A percentile compares a stretch with the other conserved stretches of the same genome.
These are phyloP conservation scores for Medicago lupulina DNA, from an alignment of 306 rosid species.

Conservation along the genomic window DNA sequence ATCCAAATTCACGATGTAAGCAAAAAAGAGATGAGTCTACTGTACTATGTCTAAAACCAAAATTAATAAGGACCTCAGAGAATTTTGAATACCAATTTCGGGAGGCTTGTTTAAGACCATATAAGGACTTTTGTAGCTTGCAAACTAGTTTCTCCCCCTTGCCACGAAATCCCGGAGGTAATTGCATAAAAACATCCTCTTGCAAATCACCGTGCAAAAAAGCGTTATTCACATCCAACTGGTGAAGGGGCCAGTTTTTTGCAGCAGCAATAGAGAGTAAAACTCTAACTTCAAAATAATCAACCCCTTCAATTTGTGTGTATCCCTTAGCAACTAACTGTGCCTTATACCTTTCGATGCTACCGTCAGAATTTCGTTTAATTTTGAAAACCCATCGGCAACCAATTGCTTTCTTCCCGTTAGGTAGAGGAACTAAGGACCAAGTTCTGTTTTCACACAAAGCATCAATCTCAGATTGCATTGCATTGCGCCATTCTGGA, in stretches of 20 bases:
- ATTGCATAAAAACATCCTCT: neutral
- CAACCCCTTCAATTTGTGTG: neutral
- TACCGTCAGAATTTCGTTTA: neutral
- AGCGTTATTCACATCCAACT: neutral
- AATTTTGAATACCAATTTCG: neutral
- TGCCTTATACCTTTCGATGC: neutral
- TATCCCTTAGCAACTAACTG: neutral
- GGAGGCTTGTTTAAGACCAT: neutral
- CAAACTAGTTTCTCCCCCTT: neutral
- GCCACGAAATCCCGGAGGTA: neutral
- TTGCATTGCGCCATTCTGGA: too few species aligned
- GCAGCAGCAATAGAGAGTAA: neutral
- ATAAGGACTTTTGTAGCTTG: neutral
- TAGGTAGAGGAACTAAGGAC: too few species aligned
- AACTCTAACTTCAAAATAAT: slow-evolving; percentile 2
- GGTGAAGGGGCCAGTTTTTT: neutral
- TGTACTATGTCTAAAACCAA: neutral
- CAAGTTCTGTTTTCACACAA: too few species aligned
- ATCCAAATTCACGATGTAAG: neutral
- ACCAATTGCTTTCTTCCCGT: neutral
- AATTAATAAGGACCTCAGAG: neutral
- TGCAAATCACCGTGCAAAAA: neutral
- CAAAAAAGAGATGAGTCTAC: neutral
- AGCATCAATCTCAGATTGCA: too few species aligned
- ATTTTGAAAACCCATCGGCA: neutral